Evolutionary conservation across 2,329 filamentous ascomycete genomes (phyloP), one percentile per base, ranked within the genome.

Genomic region (Xylaria sp.): DNA sequence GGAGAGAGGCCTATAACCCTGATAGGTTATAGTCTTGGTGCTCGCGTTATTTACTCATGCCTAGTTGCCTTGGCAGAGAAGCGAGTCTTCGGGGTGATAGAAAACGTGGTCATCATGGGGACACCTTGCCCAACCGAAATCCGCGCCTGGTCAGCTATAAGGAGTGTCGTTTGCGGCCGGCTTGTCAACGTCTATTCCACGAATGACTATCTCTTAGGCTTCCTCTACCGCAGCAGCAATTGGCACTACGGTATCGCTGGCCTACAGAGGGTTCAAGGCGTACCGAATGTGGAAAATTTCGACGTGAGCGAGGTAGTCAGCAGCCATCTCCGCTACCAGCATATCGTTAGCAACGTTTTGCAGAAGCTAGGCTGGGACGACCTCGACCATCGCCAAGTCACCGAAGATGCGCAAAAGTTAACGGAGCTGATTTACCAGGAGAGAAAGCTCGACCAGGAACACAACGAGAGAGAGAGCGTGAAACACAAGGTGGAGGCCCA

Each of bases 101-200:
- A 97, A 64, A 88, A 86, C 16, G 91, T 90, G 1, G 87, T 96
- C 21, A 69, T 97, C 48, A 91, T 97, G 69, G 93, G 93, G 1
- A 82, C 89, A 0, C 92, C 93, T 0, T 87, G 87, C 5, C 91
- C 92, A 0, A 85, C 89, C 1, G 82, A 88, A 19, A 81, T 80
- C 2, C 78, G 81, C 7, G 85, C 90, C 48, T 97, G 93, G 92
- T 79, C 88, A 22, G 80, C 85, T 5, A 81, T 96, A 67, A 86
- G 90, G 59, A 88, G 85, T 54, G 89, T 93, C 2, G 91, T 96
- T 3, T 82, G 85, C 39, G 92, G 92, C 0, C 85, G 92, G 19
- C 78, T 97, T n/a, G 81, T 97, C 66, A 97, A 97, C 63, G 91
- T 94, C 2, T 97, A 88, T 70, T 95, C 90, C 1, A 86, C 88